These are phyloP conservation scores for Microstegium vimineum DNA, from an alignment of 176 grass and related monocot genomes.

Conservation along the genomic window DNA sequence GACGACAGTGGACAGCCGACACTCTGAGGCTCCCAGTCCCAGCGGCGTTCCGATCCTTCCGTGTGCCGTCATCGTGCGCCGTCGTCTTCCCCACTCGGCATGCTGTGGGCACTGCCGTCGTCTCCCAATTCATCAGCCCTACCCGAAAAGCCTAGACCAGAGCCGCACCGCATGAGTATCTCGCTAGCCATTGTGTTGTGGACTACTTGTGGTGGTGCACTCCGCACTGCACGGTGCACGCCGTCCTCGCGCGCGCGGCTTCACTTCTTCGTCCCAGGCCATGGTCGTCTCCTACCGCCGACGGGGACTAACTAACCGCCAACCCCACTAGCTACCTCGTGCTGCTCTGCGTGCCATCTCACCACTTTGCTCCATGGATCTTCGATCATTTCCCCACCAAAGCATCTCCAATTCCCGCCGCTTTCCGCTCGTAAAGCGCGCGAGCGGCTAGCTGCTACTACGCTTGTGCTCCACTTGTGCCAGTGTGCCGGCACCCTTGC, in stretches of 20 bases:
- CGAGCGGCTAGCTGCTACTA: neutral
- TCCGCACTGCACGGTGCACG: neutral
- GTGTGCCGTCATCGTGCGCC: neutral
- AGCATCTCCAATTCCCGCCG: constrained; percentile 36
- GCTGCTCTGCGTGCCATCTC: neutral
- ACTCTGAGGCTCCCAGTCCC: neutral
- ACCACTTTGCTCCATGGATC: constrained; percentile 14
- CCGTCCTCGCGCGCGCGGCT: neutral
- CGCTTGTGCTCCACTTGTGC: constrained; percentile 24
- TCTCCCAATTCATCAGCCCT: neutral
- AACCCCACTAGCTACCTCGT: constrained; percentile 36
- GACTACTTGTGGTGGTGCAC: neutral
- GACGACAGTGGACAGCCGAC: neutral
- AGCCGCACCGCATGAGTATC: neutral
- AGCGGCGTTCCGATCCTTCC: neutral
- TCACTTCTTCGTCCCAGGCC: neutral
- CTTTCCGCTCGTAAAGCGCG: constrained; percentile 21
- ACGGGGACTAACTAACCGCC: constrained; percentile 53
- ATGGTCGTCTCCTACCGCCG: constrained; percentile 26
- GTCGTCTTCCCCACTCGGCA: neutral
- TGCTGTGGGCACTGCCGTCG: neutral
- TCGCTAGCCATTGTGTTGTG: neutral
- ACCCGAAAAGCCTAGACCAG: neutral
- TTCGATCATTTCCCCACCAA: no score
- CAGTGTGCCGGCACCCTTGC: neutral